Conservation (phyloP, 2,329 filamentous ascomycete species). For the Pseudogymnoascus sp. region DNA sequence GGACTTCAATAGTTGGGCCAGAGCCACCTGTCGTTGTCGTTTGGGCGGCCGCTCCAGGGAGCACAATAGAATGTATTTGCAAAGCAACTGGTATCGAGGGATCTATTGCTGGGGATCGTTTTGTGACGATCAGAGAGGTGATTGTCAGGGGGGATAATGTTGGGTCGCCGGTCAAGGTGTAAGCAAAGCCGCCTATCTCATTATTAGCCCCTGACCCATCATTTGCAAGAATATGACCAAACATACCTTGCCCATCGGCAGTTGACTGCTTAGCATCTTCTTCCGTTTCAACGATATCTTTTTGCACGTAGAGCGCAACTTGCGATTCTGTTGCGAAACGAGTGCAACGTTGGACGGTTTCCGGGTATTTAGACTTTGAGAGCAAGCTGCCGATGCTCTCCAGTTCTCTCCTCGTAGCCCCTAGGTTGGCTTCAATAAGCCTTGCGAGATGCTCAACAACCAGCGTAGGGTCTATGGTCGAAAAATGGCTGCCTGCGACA, state of each 20-base stretch:
- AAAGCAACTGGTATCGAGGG: conserved; percentile 70
- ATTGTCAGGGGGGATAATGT: conserved; percentile 70
- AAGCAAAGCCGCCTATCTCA: conserved; percentile 37
- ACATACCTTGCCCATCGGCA: conserved; percentile 31
- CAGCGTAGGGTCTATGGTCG: conserved; percentile 55
- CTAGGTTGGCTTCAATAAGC: conserved; percentile 65
- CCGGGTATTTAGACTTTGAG: conserved; percentile 59
- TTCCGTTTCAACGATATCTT: conserved; percentile 49
- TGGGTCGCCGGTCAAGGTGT: conserved; percentile 75
- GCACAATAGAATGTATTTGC: conserved; percentile 87
- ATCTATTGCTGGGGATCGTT: conserved; percentile 82
- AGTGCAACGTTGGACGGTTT: conserved; percentile 79
- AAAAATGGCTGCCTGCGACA: conserved; percentile 33
- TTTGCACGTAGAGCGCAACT: conserved; percentile 83
- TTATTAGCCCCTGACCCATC: conserved; percentile 21
- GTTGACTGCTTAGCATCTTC: conserved; percentile 22
- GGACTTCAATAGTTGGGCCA: conserved; percentile 65
- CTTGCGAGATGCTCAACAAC: conserved; percentile 65
- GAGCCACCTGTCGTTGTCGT: conserved; percentile 60
- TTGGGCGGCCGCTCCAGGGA: conserved; percentile 70
- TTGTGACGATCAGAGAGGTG: conserved; percentile 80
- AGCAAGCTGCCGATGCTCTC: conserved; percentile 75
- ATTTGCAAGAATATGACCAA: neutral
- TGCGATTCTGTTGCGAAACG: conserved; percentile 86
- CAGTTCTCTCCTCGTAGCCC: conserved; percentile 69